Evolutionary conservation across 495 filamentous ascomycete genomes (phyloP).

Genomic region (Viridothelium virens): DNA sequence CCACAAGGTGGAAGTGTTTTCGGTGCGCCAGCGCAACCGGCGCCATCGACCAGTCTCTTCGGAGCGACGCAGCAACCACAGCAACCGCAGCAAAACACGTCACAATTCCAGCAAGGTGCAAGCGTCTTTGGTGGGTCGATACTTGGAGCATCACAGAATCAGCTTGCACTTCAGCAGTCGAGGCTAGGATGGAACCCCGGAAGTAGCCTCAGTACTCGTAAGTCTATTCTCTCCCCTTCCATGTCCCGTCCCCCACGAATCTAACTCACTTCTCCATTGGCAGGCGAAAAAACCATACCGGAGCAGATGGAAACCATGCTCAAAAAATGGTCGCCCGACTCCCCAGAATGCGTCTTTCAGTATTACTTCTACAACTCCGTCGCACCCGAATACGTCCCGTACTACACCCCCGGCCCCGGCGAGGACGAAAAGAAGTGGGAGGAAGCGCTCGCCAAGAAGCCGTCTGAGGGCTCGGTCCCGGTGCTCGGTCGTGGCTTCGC

Average conservation of each 20-base stretch:
- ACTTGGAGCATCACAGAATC: constrained; percentile 17
- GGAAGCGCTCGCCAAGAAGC: constrained; percentile 77
- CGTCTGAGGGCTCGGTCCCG: constrained; percentile 67
- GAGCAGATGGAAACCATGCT: constrained; percentile 74
- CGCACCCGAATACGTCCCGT: constrained; percentile 65
- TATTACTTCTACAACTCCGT: constrained; percentile 93
- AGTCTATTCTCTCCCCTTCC: constrained; percentile 11
- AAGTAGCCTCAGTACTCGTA: constrained; percentile 17
- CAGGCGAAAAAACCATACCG: constrained; percentile 69
- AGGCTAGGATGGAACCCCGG: constrained; percentile 1
- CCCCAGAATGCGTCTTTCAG: constrained; percentile 68
- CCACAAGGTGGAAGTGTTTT: constrained; percentile 26
- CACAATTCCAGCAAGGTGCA: not conserved
- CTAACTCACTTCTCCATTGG: not conserved
- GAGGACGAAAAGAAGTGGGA: constrained; percentile 89
- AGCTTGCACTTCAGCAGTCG: not conserved
- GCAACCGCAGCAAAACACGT: constrained; percentile 38
- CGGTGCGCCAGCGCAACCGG: constrained; percentile 27
- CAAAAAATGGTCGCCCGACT: constrained; percentile 74
- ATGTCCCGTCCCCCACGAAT: constrained; percentile 10
- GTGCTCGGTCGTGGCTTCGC: constrained; percentile 62
- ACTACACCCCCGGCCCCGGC: constrained; percentile 65
- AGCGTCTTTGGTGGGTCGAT: constrained; percentile 16
- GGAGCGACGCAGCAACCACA: constrained; percentile 39
- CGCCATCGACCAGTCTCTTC: constrained; percentile 35